phyloP scores from a whole-genome alignment of 805 yeast genomes.

The Pichia gijzeniarum region DNA sequence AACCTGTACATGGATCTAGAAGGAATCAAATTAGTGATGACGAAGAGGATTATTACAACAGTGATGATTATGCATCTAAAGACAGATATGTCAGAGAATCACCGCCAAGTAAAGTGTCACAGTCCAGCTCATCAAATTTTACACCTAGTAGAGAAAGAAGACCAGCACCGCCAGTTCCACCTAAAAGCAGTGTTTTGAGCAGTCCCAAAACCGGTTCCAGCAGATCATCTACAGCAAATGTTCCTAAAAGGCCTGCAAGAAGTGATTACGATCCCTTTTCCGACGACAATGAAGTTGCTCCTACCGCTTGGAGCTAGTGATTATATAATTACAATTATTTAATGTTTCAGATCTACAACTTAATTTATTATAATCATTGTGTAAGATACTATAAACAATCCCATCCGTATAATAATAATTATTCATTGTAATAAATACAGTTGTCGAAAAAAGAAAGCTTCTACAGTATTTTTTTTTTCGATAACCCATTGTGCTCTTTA shows the following conservation, averaged over 20 bases:
- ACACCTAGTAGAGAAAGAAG: conserved; percentile 5
- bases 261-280: conserved; percentile 29
- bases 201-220: conserved; percentile 2
- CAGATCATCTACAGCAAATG: not conserved
- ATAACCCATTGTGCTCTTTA: too few relatives aligned
- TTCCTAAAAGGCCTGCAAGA: conserved; percentile 3
- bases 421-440: too few relatives aligned
- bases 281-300: conserved; percentile 27
- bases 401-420: too few relatives aligned
- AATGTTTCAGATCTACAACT: too few relatives aligned
- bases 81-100: conserved; percentile 2
- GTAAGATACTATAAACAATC: too few relatives aligned
- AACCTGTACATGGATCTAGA: not conserved
- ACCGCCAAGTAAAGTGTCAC: not conserved
- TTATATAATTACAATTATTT: too few relatives aligned
- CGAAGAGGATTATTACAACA: conserved; percentile 5
- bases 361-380: too few relatives aligned
- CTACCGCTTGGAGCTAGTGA: conserved; percentile 25
- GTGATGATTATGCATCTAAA: conserved; percentile 5
- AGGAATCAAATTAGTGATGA: not conserved
- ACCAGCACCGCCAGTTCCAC: conserved; percentile 27
- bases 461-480: too few relatives aligned
- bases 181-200: conserved; percentile 18
- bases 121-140: conserved; percentile 2
- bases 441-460: too few relatives aligned